Evolutionary conservation across 2,329 filamentous ascomycete genomes (phyloP), one percentile per base, ranked within the genome.

Genomic region (Incumbomyces lentus): DNA sequence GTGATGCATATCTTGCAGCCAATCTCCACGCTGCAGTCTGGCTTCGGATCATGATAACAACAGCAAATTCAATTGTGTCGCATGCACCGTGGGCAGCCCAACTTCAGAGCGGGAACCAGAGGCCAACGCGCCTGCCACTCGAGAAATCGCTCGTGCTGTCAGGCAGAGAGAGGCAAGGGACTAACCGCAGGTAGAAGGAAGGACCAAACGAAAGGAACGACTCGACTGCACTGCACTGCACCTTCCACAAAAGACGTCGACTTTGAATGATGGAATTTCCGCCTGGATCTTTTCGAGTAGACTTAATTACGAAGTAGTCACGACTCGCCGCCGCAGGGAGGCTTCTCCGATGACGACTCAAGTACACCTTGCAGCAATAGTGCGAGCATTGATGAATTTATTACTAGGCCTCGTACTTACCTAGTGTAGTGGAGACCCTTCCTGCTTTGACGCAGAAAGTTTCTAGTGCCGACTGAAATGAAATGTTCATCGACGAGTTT

Each of bases 1-100:
- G 68, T 58, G 68, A 66, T 49, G 70, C 68, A 57, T 69, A 68
- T 54, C 70, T 71, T 59, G 78, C 69, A 58, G 76, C 77, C 64
- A 70, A 68, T 69, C 79, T 75, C 79, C 79, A 83, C 67, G 78
- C 75, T 60, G 81, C 65, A 55, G 74, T 75, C 65, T 78, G 76
- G 59, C 76, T 73, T 68, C 78, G 77, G 63, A 79, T 71, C 79
- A 82, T 83, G 64, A 39, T 39, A 26, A n/a, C n/a, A n/a, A n/a
- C n/a, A n/a, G n/a, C n/a, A n/a, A n/a, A n/a, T n/a, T n/a, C n/a
- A n/a, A n/a, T n/a, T n/a, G n/a, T n/a, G n/a, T n/a, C n/a, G n/a
- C n/a, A n/a, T n/a, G n/a, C n/a, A n/a, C n/a, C n/a, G n/a, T n/a
- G n/a, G n/a, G n/a, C n/a, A 26, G 22, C 22, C 22, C 22, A 8